Evolutionary conservation across 192 early-diverging fungal species (phyloP), one percentile per base, ranked within the genome.

Genomic region (Coemansia sp.): DNA sequence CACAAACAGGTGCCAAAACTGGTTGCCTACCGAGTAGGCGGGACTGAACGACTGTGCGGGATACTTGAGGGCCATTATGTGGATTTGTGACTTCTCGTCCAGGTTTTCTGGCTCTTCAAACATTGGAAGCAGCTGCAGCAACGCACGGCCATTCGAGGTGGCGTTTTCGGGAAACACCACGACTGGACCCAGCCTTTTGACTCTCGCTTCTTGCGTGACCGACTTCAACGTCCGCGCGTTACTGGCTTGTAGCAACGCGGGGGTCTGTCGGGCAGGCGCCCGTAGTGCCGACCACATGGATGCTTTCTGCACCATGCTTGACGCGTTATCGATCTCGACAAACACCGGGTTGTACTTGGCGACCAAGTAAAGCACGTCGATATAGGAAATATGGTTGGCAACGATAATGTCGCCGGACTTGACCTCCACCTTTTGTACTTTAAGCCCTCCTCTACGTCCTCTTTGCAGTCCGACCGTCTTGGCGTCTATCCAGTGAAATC

Each of bases 111-210:
- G 69, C 6, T 80, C 72, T 39, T 84, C 80, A 60, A 93, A 92
- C 15, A 92, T 66, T 4, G 88, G 86, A 17, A 82, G 56, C 28
- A 93, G 83, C 58, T 89, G 87, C 8, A 94, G 73, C 20, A 94
- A 65, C 6, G 91, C 92, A 5, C 88, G 74, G n/a, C 90, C 90
- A 66, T 94, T 94, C 18, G 85, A 85, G 9, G 92, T 93, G 0
- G 92, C 91, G 38, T 84, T 78, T 49, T 78, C 75, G 2, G 71
- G 56, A 41, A 73, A 82, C 7, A 80, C 70, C 15, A 78, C 60
- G 10, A 74, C 62, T 0, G 71, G 72, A 2, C 73, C 70, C 31
- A 45, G 11, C 11, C 14, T 12, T 15, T 39, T 38, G 11, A 54
- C 17, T 3, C 72, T 53, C 12, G 76, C 67, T 10, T 76, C 56